Evolutionary conservation across 805 yeast genomes (phyloP).

Genomic region (Ogataea nakhonphanomensis): DNA sequence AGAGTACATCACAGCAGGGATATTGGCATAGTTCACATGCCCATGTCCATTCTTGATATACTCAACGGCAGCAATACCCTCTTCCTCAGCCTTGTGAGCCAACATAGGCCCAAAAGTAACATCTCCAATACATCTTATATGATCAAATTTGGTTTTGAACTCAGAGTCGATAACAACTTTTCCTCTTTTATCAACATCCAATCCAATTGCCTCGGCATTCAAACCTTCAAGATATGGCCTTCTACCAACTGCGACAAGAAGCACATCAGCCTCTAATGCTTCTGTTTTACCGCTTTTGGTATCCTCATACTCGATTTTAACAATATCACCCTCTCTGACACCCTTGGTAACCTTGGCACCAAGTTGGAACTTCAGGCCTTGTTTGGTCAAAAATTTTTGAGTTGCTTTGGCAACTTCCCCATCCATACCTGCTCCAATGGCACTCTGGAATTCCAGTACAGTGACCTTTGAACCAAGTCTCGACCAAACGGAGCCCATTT

Average conservation of each 20-base stretch:
- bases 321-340: constrained; percentile 82
- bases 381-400: constrained; percentile 88
- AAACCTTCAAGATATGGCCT: constrained; percentile 93
- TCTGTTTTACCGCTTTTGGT: constrained; percentile 82
- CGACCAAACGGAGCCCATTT: constrained; percentile 98
- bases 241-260: constrained; percentile 97
- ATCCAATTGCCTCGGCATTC: constrained; percentile 81
- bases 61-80: constrained; percentile 98
- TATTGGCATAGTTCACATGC: constrained; percentile 96
- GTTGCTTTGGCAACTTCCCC: constrained; percentile 87
- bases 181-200: constrained; percentile 89
- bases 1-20: constrained; percentile 98
- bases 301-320: constrained; percentile 83
- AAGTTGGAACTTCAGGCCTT: constrained; percentile 89
- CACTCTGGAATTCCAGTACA: constrained; percentile 81
- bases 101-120: constrained; percentile 98
- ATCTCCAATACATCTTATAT: constrained; percentile 97
- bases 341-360: constrained; percentile 90
- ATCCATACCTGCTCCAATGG: constrained; percentile 99
- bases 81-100: constrained; percentile 99
- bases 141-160: constrained; percentile 87
- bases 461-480: constrained; percentile 96
- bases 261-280: constrained; percentile 81
- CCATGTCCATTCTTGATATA: constrained; percentile 91
- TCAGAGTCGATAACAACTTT: constrained; percentile 92